phyloP scores from a whole-genome alignment of 2,329 filamentous ascomycete species.

The Penicillium aurantiogriseum region DNA sequence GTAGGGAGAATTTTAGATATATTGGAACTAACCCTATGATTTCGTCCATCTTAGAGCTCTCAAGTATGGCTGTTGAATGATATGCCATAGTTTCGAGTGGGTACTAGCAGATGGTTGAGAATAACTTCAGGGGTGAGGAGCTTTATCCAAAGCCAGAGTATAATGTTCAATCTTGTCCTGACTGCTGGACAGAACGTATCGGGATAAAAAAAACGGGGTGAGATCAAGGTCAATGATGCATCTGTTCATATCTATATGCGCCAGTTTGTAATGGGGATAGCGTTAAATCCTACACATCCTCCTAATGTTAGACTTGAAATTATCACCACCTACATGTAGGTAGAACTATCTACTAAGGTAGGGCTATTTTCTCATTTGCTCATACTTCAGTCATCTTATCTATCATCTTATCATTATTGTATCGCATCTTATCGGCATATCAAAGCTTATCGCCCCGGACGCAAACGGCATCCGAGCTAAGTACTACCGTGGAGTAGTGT shows the following conservation, averaged over 20 bases:
- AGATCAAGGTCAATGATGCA: background rate
- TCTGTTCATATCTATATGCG: background rate
- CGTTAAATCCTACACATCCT: background rate
- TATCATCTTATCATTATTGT: background rate
- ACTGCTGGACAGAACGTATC: no score
- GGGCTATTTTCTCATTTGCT: background rate
- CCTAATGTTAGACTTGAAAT: accelerated
- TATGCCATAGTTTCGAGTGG: no score
- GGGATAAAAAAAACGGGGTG: no score
- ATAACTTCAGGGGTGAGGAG: no score
- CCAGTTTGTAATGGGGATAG: background rate
- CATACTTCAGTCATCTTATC: background rate
- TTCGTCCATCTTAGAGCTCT: no score
- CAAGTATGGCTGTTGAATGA: no score
- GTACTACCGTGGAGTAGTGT: background rate
- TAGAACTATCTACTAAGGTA: no score
- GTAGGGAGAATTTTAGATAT: no score
- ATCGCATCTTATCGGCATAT: background rate
- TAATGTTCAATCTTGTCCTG: no score
- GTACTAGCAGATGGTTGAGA: no score
- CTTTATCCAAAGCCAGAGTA: background rate
- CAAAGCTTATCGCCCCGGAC: background rate
- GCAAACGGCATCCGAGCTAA: background rate
- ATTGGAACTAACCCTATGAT: no score
- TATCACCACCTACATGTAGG: no score